These are phyloP conservation scores for Hygrophorus pudorinus DNA, from an alignment of 768 basidiomycete genomes.

Conservation along the genomic window DNA sequence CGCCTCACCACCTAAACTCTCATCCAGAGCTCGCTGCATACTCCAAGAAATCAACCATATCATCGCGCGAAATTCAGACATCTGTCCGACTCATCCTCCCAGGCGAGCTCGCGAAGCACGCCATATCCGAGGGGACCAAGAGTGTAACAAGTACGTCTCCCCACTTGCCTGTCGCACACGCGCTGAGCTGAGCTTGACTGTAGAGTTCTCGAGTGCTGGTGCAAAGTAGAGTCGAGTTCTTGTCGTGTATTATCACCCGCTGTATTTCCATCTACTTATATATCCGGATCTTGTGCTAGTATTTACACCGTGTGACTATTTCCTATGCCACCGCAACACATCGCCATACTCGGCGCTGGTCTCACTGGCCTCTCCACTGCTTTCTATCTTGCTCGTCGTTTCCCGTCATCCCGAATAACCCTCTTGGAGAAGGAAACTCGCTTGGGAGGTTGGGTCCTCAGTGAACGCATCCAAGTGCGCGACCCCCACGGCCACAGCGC, in stretches of 20 bases:
- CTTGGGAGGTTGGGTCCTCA: conserved; percentile 84
- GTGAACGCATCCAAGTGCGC: conserved; percentile 38
- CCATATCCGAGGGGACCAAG: conserved; percentile 88
- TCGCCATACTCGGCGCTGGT: conserved; percentile 74
- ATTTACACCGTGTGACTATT: neutral
- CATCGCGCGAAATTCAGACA: conserved; percentile 97
- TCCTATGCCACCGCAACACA: conserved; percentile 21
- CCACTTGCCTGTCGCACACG: too few relatives aligned
- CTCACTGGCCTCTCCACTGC: conserved; percentile 76
- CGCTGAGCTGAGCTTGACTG: too few relatives aligned
- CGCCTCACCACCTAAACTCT: conserved; percentile 45
- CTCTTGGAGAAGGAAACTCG: conserved; percentile 57
- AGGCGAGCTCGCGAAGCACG: conserved; percentile 54
- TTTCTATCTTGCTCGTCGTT: conserved; percentile 61
- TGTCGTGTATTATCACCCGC: conserved; percentile 8
- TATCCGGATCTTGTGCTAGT: too few relatives aligned
- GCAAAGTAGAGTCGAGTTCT: conserved; percentile 39
- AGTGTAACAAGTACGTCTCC: conserved; percentile 65
- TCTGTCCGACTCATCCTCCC: conserved; percentile 95
- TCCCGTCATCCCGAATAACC: conserved; percentile 48
- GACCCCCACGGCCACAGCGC: conserved; percentile 12
- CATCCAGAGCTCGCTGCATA: conserved; percentile 91
- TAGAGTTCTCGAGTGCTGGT: conserved; percentile 62
- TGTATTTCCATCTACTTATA: too few relatives aligned
- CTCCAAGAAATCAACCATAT: conserved; percentile 98